phyloP scores from a whole-genome alignment of 164 flowering plant genomes.

The Umbilicus rupestris region DNA sequence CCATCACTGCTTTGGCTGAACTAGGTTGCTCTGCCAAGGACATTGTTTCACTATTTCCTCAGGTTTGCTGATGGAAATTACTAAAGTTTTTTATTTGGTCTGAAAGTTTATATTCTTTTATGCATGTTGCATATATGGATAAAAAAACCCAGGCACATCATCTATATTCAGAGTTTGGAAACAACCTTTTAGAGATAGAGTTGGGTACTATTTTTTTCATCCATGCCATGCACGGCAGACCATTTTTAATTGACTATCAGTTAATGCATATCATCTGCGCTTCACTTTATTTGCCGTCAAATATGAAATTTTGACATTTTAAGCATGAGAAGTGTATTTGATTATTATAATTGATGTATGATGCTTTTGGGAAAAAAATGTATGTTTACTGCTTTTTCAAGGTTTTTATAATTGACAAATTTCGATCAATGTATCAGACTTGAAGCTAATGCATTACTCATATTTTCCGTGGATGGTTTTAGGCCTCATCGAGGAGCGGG shows the following conservation, averaged over 20 bases:
- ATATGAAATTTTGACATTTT: too few relatives aligned
- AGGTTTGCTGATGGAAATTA: constrained; percentile 33
- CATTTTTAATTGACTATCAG: not conserved
- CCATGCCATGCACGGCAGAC: not conserved
- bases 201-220: not conserved
- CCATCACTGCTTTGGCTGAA: constrained; percentile 80
- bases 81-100: not conserved
- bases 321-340: too few relatives aligned
- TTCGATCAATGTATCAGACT: not conserved
- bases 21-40: constrained; percentile 80
- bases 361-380: too few relatives aligned
- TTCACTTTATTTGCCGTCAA: not conserved
- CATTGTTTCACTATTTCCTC: constrained; percentile 72
- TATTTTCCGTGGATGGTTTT: constrained; percentile 15
- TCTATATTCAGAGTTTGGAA: not conserved
- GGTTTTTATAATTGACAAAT: not conserved
- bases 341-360: too few relatives aligned
- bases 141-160: not conserved
- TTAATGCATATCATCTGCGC: not conserved
- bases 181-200: not conserved
- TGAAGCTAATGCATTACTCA: constrained; percentile 8
- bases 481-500: constrained; percentile 78
- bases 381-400: too few relatives aligned
- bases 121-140: not conserved
- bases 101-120: not conserved